Conservation (phyloP, 2,329 filamentous ascomycete genomes). For the Xylariaceae sp. region DNA sequence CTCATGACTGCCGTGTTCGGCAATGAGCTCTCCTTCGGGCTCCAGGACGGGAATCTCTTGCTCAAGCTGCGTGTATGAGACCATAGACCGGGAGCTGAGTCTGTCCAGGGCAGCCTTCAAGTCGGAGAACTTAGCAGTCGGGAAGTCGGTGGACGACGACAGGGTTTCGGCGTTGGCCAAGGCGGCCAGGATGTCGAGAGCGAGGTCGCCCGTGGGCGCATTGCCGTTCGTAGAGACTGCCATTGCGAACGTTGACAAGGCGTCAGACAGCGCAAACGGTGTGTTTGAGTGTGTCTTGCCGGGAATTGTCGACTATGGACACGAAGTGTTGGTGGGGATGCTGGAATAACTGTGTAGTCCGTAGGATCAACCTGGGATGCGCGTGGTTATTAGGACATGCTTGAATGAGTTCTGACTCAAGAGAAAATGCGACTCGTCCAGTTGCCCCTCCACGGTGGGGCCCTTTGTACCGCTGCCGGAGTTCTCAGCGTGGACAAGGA, state of each 20-base stretch:
- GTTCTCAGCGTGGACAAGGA: neutral
- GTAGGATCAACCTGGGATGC: neutral
- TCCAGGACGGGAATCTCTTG: slow-evolving; percentile 8
- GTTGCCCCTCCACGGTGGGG: slow-evolving; percentile 13
- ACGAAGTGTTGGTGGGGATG: neutral
- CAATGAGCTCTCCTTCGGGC: slow-evolving; percentile 10
- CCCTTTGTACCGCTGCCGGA: neutral
- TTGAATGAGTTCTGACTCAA: slow-evolving; percentile 6
- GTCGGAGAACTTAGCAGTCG: slow-evolving; percentile 5
- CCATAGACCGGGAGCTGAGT: slow-evolving; percentile 6
- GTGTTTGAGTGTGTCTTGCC: neutral
- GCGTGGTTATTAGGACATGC: neutral
- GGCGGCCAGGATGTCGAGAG: slow-evolving; percentile 4
- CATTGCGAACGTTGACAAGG: neutral
- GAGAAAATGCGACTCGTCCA: slow-evolving; percentile 1
- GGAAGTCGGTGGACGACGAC: slow-evolving; percentile 8
- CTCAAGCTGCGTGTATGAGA: slow-evolving; percentile 5
- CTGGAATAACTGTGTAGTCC: neutral
- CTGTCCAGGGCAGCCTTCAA: slow-evolving; percentile 14
- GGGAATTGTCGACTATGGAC: neutral
- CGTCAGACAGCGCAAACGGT: neutral
- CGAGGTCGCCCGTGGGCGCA: slow-evolving; percentile 2
- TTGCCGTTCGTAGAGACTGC: neutral
- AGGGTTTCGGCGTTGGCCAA: slow-evolving; percentile 4
- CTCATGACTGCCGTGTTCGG: slow-evolving; percentile 11